Conservation (phyloP, 1,284 basidiomycete genomes). For the Cutaneotrichosporon cavernicola region DNA sequence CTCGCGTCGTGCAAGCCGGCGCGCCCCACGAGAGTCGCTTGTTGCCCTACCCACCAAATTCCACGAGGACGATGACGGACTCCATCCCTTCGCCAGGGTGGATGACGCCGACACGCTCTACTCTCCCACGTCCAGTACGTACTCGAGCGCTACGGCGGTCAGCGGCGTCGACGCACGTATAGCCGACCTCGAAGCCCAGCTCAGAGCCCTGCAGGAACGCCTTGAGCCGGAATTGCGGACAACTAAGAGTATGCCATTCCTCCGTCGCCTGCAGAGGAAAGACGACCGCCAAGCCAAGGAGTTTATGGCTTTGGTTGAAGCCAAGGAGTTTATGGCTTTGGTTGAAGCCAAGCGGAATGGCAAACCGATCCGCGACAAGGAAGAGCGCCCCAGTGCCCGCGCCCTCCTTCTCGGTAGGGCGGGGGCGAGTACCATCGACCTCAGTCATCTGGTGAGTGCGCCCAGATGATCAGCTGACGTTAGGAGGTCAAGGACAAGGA, state of each 20-base stretch:
- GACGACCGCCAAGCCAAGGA: neutral
- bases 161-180: slow-evolving; percentile 4
- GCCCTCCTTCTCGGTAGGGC: neutral
- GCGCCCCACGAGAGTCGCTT: neutral
- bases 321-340: neutral
- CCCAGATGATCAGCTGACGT: neutral
- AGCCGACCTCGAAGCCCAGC: slow-evolving; percentile 1
- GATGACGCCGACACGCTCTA: neutral
- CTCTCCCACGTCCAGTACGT: neutral
- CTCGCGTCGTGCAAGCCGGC: neutral
- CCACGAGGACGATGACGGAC: neutral
- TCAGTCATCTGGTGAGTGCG: neutral
- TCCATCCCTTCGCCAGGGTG: neutral
- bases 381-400: neutral
- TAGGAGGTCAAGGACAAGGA: neutral
- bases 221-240: neutral
- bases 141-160: neutral
- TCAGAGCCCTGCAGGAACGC: neutral
- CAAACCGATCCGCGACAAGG: neutral
- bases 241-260: neutral
- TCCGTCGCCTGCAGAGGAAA: neutral
- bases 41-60: neutral
- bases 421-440: neutral
- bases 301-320: neutral
- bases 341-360: neutral